A percentile compares a stretch with the other conserved stretches of the same genome.
Conservation (phyloP, 768 basidiomycete species). For the Pleurotus ostreatus region DNA sequence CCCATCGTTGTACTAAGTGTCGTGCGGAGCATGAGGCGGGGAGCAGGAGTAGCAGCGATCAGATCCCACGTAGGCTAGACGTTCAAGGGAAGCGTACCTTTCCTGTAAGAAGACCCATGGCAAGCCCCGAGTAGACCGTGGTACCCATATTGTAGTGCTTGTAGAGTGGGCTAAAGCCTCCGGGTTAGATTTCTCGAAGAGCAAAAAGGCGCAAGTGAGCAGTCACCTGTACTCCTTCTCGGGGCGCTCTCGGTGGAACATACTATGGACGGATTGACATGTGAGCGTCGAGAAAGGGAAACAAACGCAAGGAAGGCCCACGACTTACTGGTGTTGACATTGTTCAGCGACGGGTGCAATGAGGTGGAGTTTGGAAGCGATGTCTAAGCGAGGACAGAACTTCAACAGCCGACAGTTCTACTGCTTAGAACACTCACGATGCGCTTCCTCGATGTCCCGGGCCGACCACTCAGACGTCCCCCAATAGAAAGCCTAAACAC, state of each 20-base stretch:
- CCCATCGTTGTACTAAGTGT: constrained; percentile 63
- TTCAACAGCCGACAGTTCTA: constrained; percentile 19
- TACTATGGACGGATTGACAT: constrained; percentile 31
- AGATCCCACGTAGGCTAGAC: neutral
- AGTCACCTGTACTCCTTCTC: constrained; percentile 72
- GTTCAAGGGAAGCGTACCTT: constrained; percentile 40
- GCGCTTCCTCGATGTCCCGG: constrained; percentile 61
- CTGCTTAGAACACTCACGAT: constrained; percentile 33
- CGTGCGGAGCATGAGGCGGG: neutral
- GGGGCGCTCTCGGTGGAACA: constrained; percentile 77
- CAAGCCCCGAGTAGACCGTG: constrained; percentile 73
- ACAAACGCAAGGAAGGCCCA: neutral
- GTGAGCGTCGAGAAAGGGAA: neutral
- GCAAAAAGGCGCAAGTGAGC: constrained; percentile 1
- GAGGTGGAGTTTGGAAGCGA: constrained; percentile 64
- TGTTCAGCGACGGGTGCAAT: constrained; percentile 75
- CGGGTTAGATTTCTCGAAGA: neutral
- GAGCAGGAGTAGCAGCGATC: neutral
- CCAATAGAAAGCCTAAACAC: constrained; percentile 58
- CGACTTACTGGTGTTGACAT: constrained; percentile 60
- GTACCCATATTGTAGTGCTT: constrained; percentile 63
- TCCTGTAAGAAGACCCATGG: constrained; percentile 73
- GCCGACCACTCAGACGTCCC: constrained; percentile 80
- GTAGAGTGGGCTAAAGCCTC: constrained; percentile 47
- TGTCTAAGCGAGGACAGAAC: constrained; percentile 32